Percentiles rank a stretch among this genome's conserved stretches.
Conservation (phyloP, 768 basidiomycete species). For the Hygrophorus pudorinus region DNA sequence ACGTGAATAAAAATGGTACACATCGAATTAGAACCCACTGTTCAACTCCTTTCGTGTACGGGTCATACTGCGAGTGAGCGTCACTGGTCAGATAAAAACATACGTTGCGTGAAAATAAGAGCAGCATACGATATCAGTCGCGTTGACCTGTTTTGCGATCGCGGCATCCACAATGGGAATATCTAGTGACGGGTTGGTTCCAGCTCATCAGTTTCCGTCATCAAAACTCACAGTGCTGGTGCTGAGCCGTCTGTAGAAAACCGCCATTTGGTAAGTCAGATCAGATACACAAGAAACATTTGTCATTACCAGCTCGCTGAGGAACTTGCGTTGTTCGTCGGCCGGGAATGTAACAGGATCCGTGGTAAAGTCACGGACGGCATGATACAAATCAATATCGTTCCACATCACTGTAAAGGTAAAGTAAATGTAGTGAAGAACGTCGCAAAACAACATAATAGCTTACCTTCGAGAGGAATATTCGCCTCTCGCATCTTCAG, state of each 20-base stretch:
- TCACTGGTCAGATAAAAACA: neutral
- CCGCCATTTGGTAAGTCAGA: too few relatives aligned
- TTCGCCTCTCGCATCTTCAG: slow-evolving; percentile 48
- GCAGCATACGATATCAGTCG: slow-evolving; percentile 47
- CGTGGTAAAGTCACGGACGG: slow-evolving; percentile 57
- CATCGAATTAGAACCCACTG: slow-evolving; percentile 26
- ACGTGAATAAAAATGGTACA: neutral
- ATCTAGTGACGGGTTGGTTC: slow-evolving; percentile 24
- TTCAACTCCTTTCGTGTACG: slow-evolving; percentile 53
- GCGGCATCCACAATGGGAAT: slow-evolving; percentile 67
- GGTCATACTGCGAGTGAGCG: slow-evolving; percentile 41
- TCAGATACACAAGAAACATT: too few relatives aligned
- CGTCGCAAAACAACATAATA: slow-evolving; percentile 1
- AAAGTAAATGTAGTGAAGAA: neutral
- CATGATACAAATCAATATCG: slow-evolving; percentile 67
- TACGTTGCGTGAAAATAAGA: slow-evolving; percentile 1
- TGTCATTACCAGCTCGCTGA: slow-evolving; percentile 41
- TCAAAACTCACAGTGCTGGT: too few relatives aligned
- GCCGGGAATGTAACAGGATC: slow-evolving; percentile 56
- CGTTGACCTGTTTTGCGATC: slow-evolving; percentile 45
- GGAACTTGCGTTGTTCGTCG: slow-evolving; percentile 43
- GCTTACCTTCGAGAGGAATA: slow-evolving; percentile 66
- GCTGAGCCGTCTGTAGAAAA: too few relatives aligned
- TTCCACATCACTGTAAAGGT: slow-evolving; percentile 59
- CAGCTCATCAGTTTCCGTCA: neutral